Evolutionary conservation across 495 filamentous ascomycete genomes (phyloP), one percentile per base, ranked within the genome.

Genomic region (Trichodelitschia bisporula): DNA sequence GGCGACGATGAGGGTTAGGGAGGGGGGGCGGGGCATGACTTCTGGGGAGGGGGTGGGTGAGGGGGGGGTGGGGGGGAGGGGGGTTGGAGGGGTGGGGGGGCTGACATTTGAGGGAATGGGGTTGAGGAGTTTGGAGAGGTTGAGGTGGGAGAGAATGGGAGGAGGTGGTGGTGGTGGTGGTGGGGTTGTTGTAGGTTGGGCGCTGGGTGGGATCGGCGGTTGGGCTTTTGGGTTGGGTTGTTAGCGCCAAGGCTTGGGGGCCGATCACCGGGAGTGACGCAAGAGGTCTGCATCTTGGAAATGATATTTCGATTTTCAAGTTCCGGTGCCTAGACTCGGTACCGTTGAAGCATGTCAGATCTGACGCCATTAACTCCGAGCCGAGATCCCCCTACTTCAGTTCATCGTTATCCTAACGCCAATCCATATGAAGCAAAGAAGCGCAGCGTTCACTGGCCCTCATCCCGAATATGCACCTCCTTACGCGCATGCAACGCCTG

Each of bases 1-100:
- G 28, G 77, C 77, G 18, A 83, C 69, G 46, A 84, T 69, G 41
- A 82, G 55, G 23, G 74, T 83, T 9, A 80, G 55, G 20, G 66
- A 56, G 36, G 32, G 9, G 25, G 53, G 49, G 18, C 57, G 42
- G 18, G 51, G 45, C 49, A 55, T 55, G n/a, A n/a, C 9, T 29
- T 25, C 12, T 25, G 36, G 30, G 26, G 24, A 34, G 16, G 13
- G 38, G 38, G 33, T 11, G 21, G 36, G 33, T 17, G 30, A 4
- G 6, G 31, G 36, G 16, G 10, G 27, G 15, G 11, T 23, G 8
- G 8, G 21, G 8, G 21, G 12, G 21, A 12, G 12, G 21, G 8
- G 8, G 21, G 8, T 8, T 8, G 8, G 21, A 12, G 21, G 8
- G 21, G 21, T 25, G 21, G 21, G 12, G 21, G 21, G 21, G 21